Base-by-base conservation (phyloP, 345 rosid species). In the Toxicodendron radicans region DNA sequence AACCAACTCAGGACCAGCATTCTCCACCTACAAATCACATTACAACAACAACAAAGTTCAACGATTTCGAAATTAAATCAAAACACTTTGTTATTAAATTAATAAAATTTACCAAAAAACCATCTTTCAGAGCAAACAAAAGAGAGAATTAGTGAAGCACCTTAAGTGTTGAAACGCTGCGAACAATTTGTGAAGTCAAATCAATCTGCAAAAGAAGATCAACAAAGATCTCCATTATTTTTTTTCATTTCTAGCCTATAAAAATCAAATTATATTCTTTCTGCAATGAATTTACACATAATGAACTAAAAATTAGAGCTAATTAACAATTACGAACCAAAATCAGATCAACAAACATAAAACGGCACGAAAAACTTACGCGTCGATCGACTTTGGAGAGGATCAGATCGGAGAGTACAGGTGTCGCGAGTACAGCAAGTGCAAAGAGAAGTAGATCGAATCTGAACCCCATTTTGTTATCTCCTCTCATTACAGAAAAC, bases 301-400 rank as follows among this genome's bases (percentile, higher is more conserved):
- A 46, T 45, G 45, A 65, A 45, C 54, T 20, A 21, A 64, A 45
- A 65, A 12, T 35, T 18, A 5, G 20, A 11, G 11, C 20, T 38
- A 63, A 23, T 21, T 65, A 27, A 45, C n/a, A 33, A 20, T 21
- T 21, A 13, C 3, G 33, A 45, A 65, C 5, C 20, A 3, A 65
- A 45, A 4, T 16, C 74, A 30, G 48, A 66, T 33, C 70, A 72
- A 56, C 24, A 63, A 48, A 63, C 71, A 58, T 62, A 1, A 64
- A 21, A 71, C 21, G 72, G 78, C 74, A 12, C 8, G 7, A 59
- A 82, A 35, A 79, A 85, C 96, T 88, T 90, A 95, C 98, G 67
- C 90, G 97, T 77, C 97, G 93, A 67, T 93, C 97, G 45, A 95
- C 98, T 82, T 85, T 91, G 74, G 98, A 90, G 77, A 95, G 77